Evolutionary conservation across 176 grass and related monocot genomes (phyloP), one percentile per base, ranked within the genome.

Genomic region (Aechmea fasciata): DNA sequence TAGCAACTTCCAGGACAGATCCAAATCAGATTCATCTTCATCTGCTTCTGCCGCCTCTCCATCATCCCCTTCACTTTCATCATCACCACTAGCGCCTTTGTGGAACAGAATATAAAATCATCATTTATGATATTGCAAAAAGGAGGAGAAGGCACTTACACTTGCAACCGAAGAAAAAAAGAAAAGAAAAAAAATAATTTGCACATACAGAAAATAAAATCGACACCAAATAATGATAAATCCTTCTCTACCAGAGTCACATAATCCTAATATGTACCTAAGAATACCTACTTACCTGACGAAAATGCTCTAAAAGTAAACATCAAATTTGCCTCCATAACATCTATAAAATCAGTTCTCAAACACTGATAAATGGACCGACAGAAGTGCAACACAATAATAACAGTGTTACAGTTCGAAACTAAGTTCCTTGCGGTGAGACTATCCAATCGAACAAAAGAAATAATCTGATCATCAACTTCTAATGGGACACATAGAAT

Each of bases 11-110:
- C 89, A 99, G 11, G 94, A 69, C 74, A 90, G 94, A 79, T 99
- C 94, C 79, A 99, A 66, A 82, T 99, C 94, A 75, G 90, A 90
- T 65, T 97, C 93, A 23, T 96, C 93, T 79, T 97, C 92, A 76
- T 97, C 87, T 49, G 24, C 75, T 75, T 81, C 84, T 48, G 61
- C 79, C 33, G 72, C 63, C 69, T 90, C 94, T 59, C 84, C 79
- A 51, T 85, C 94, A 67, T 90, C 92, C 61, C 74, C 88, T 83
- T 85, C 89, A 75, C 23, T 71, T 55, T 75, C 87, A 74, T 69
- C 69, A 47, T 81, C 79, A 13, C 49, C 87, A 53, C 66, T 84
- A 70, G 76, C 83, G 61, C 77, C 84, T 99, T 83, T 47, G 61
- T 74, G 78, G 83, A 73, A 78, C 69, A 29, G 74, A 75, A 19